These are phyloP conservation scores for Trichophyton benhamiae DNA, from an alignment of 2,329 filamentous ascomycete species.

Conservation along the genomic window DNA sequence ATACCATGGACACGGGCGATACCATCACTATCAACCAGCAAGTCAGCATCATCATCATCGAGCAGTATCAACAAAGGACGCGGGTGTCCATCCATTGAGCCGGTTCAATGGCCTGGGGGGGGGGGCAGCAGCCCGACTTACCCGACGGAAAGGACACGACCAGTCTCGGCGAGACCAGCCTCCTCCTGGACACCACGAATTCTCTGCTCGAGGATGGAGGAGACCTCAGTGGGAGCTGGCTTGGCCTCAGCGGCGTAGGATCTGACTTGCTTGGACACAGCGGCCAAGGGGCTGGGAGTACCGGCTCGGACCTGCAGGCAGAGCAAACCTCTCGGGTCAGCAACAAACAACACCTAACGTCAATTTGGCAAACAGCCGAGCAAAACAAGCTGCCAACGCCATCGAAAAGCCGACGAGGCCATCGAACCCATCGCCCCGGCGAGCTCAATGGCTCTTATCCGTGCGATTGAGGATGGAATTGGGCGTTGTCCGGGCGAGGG, in stretches of 20 bases:
- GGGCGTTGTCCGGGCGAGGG: neutral
- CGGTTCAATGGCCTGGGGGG: neutral
- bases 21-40: slow-evolving; percentile 66
- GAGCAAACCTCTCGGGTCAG: neutral
- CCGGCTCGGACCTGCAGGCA: slow-evolving; percentile 63
- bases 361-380: neutral
- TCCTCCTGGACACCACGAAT: slow-evolving; percentile 98
- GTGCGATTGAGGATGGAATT: slow-evolving; percentile 1
- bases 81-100: neutral
- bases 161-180: slow-evolving; percentile 91
- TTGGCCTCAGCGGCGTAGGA: slow-evolving; percentile 88
- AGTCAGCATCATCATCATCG: neutral
- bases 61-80: neutral
- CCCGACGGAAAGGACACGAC: slow-evolving; percentile 96
- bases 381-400: neutral
- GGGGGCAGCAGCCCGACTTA: slow-evolving; percentile 36
- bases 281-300: slow-evolving; percentile 64
- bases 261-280: slow-evolving; percentile 60
- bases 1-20: slow-evolving; percentile 99
- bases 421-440: slow-evolving; percentile 13
- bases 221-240: slow-evolving; percentile 93
- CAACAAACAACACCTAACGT: neutral
- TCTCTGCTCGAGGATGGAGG: slow-evolving; percentile 97
- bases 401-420: neutral
- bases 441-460: neutral